Conservation (phyloP, 2,329 filamentous ascomycete genomes). For the Calonectria pseudoturangicola region DNA sequence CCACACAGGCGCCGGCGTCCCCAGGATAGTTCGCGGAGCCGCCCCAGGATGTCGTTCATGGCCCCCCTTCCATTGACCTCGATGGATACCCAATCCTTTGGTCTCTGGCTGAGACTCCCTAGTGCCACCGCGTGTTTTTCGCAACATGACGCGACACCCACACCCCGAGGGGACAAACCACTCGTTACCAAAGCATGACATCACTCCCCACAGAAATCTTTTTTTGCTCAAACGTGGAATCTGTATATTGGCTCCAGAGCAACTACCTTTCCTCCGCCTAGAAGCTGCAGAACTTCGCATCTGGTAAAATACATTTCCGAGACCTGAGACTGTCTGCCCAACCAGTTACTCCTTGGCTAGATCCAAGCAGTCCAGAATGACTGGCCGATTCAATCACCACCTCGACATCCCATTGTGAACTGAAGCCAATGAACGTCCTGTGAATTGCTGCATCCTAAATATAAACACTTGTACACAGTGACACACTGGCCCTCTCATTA, state of each 20-base stretch:
- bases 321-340: background rate
- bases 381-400: background rate
- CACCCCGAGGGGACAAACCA: background rate
- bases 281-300: background rate
- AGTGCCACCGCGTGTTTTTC: slow-evolving; percentile 10
- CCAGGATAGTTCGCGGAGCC: slow-evolving; percentile 19
- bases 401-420: background rate
- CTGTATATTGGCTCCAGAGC: background rate
- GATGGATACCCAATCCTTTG: slow-evolving; percentile 4
- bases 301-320: background rate
- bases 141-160: slow-evolving; percentile 1
- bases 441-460: background rate
- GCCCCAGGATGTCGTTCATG: slow-evolving; percentile 5
- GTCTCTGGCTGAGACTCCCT: background rate
- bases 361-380: too few relatives aligned
- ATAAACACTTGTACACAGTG: background rate
- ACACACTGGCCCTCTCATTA: background rate
- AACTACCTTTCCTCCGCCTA: background rate
- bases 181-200: slow-evolving; percentile 21
- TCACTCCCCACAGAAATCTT: slow-evolving; percentile 21
- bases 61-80: slow-evolving; percentile 1
- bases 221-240: slow-evolving; percentile 18
- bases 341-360: too few relatives aligned
- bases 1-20: background rate
- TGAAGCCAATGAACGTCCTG: background rate